Conservation (phyloP, 177 flowering plant species). For the Tripterygium wilfordii region DNA sequence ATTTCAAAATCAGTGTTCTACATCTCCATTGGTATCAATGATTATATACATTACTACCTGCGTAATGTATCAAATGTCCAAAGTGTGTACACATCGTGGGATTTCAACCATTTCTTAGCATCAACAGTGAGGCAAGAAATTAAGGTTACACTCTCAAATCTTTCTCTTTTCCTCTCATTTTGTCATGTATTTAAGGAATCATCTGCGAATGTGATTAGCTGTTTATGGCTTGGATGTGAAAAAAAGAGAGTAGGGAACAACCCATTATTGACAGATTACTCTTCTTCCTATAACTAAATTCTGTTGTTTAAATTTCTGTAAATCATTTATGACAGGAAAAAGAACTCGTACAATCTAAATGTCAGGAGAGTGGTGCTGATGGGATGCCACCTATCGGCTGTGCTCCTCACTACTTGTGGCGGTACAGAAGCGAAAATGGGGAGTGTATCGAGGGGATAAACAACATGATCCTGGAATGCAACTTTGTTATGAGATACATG, state of each 20-base stretch:
- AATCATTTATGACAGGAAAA: conserved; percentile 17
- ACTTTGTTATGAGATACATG: conserved; percentile 70
- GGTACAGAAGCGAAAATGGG: conserved; percentile 53
- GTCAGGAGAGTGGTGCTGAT: conserved; percentile 66
- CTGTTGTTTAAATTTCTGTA: too few relatives aligned
- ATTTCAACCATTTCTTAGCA: conserved; percentile 67
- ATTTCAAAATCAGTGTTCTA: conserved; percentile 69
- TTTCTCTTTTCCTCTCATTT: background rate
- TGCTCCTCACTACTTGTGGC: conserved; percentile 79
- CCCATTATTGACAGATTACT: too few relatives aligned
- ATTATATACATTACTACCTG: conserved; percentile 84
- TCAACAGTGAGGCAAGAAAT: conserved; percentile 51
- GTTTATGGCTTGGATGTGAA: too few relatives aligned
- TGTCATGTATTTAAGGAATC: too few relatives aligned
- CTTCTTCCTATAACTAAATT: too few relatives aligned
- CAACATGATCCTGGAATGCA: conserved; percentile 70
- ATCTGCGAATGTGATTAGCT: too few relatives aligned
- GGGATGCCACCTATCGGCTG: conserved; percentile 94
- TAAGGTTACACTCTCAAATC: conserved; percentile 34
- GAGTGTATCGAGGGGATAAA: conserved; percentile 66
- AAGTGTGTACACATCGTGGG: conserved; percentile 69
- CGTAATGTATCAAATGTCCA: conserved; percentile 65
- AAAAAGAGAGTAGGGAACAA: too few relatives aligned
- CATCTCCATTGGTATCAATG: conserved; percentile 83
- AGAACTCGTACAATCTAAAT: conserved; percentile 60